Evolutionary conservation across 2,329 filamentous ascomycete species (phyloP).

Genomic region (Orbilia blumenaviensis): DNA sequence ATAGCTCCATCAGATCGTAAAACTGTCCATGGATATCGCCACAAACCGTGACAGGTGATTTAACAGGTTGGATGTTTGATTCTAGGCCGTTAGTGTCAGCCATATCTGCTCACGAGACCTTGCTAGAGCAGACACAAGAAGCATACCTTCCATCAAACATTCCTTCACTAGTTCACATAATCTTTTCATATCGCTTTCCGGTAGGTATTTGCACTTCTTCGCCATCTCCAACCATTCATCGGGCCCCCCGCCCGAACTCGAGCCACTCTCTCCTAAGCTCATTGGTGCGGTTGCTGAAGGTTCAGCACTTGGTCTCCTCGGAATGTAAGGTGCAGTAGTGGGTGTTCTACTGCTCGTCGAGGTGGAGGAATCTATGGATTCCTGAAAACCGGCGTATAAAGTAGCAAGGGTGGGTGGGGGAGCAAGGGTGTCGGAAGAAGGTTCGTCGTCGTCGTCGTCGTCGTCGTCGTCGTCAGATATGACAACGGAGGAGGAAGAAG

Average conservation of each 20-base stretch:
- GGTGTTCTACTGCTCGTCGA: constrained; percentile 47
- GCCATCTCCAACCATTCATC: constrained; percentile 98
- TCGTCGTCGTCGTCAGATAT: constrained; percentile 41
- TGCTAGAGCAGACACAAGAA: background rate
- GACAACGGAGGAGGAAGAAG: constrained; percentile 38
- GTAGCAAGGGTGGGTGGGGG: constrained; percentile 30
- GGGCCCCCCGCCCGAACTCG: constrained; percentile 82
- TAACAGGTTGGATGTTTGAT: constrained; percentile 98
- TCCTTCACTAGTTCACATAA: constrained; percentile 99
- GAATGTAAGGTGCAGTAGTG: constrained; percentile 39
- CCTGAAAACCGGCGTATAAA: constrained; percentile 46
- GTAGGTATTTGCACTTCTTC: constrained; percentile 96
- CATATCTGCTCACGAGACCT: background rate
- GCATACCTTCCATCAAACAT: constrained; percentile 91
- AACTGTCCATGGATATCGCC: constrained; percentile 99
- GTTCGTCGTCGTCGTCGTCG: constrained; percentile 45
- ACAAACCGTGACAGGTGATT: constrained; percentile 94
- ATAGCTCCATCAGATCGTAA: constrained; percentile 95
- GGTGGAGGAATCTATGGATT: constrained; percentile 41
- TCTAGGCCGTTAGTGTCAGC: constrained; percentile 66
- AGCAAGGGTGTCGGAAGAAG: constrained; percentile 7
- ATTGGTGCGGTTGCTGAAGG: constrained; percentile 59
- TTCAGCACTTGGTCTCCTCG: constrained; percentile 51
- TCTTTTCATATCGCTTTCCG: constrained; percentile 97
- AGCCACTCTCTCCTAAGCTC: constrained; percentile 71